Base-by-base conservation (phyloP, 1,284 basidiomycete species). In the Moesziomyces sp. region DNA sequence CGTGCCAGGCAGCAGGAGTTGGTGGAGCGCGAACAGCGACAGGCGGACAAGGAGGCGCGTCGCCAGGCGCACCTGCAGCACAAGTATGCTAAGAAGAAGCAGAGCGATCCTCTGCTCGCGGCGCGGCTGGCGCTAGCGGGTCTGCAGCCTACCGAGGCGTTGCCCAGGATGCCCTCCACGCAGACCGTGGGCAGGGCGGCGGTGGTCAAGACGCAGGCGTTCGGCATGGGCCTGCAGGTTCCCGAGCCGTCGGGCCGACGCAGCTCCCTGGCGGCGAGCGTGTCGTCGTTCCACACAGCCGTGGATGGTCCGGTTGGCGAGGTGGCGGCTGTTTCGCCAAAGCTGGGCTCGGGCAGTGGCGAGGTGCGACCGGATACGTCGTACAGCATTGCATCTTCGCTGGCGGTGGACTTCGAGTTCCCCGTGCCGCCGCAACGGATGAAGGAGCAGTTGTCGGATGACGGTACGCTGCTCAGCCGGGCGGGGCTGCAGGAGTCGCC, bases 11-110 rank as follows among this genome's bases (percentile, higher is more conserved):
- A 59, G 21, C 52, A 55, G 11, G 74, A 78, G 56, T 38, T 63
- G 19, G 4, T 66, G 19, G 62, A 73, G 30, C 54, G 69, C 14
- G 69, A 78, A 40, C 50, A 58, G 51, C 51, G 73, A 46, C 53
- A 46, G 1, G 54, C 54, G 1, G 65, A 63, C 10, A 68, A 58
- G 55, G 76, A 78, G 48, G 50, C 51, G 8, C 51, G 50, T 30
- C 60, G 70, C 28, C 68, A 75, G 48, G 55, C 53, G 8, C 57
- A 67, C 19, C 46, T 70, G 40, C 73, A 70, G 59, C 42, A 58
- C 18, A 70, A 60, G 56, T 76, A 78, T 43, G 76, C 76, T 19
- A 56, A 53, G 19, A 76, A 70, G 59, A 78, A 78, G 67, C 66
- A 73, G 55, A 68, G 50, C 28, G 76, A 78, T 51, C 76, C 76